A percentile compares a stretch with the other conserved stretches of the same genome.
phyloP scores from a whole-genome alignment of 2,329 filamentous ascomycete species.

The Paecilomyces formosus region DNA sequence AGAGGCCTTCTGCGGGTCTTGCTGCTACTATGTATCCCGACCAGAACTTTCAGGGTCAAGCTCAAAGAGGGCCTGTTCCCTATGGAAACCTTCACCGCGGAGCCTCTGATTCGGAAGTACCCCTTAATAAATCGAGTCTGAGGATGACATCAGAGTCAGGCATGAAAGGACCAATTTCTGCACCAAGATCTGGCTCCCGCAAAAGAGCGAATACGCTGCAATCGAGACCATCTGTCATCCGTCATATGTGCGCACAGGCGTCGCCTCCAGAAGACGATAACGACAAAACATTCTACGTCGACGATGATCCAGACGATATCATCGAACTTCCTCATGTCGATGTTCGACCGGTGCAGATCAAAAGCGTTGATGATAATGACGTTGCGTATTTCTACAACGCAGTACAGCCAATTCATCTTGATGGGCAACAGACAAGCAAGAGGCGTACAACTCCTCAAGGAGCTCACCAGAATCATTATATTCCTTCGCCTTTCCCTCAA shows the following conservation, averaged over 20 bases:
- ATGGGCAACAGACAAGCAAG: slow-evolving; percentile 7
- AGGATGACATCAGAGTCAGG: slow-evolving; percentile 8
- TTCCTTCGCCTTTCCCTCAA: not conserved
- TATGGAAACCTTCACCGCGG: not conserved
- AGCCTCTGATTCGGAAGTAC: not conserved
- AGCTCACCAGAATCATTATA: not conserved
- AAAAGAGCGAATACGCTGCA: not conserved
- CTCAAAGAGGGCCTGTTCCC: not conserved
- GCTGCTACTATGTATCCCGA: slow-evolving; percentile 13
- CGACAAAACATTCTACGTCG: slow-evolving; percentile 12
- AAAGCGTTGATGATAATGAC: slow-evolving; percentile 27
- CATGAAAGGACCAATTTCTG: slow-evolving; percentile 17
- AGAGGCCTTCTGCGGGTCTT: slow-evolving; percentile 24
- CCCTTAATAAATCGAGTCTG: slow-evolving; percentile 5
- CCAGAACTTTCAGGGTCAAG: slow-evolving; percentile 1
- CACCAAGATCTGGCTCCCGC: not conserved
- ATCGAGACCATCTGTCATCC: not conserved
- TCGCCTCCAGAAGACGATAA: slow-evolving; percentile 15
- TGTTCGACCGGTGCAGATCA: slow-evolving; percentile 19
- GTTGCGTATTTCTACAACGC: slow-evolving; percentile 23
- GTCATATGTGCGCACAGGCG: slow-evolving; percentile 17
- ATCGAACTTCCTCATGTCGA: slow-evolving; percentile 20
- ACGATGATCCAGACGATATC: slow-evolving; percentile 28
- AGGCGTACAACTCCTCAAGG: not conserved
- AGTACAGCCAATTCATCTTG: slow-evolving; percentile 16